Conservation (phyloP, 1,284 basidiomycete species). For the Irpex lacteus region DNA sequence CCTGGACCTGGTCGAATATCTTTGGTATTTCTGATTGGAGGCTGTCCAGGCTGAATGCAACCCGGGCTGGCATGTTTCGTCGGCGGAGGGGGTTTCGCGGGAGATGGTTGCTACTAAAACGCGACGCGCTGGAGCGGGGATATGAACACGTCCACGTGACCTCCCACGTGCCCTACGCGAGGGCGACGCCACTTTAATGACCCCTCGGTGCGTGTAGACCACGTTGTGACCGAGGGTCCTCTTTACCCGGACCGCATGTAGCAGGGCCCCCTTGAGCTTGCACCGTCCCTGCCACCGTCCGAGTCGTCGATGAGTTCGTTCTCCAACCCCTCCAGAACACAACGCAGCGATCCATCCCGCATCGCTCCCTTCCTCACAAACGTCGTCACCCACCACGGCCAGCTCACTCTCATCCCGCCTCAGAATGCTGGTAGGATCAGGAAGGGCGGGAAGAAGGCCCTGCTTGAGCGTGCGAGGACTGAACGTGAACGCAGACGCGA, state of each 20-base stretch:
- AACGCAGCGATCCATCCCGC: slow-evolving; percentile 33
- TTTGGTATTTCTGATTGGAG: slow-evolving; percentile 40
- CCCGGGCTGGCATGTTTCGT: slow-evolving; percentile 31
- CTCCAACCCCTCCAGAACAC: slow-evolving; percentile 11
- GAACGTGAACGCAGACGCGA: slow-evolving; percentile 18
- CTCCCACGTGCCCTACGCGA: background rate
- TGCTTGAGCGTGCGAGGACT: slow-evolving; percentile 18
- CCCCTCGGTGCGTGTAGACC: slow-evolving; percentile 2
- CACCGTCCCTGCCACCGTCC: slow-evolving; percentile 10
- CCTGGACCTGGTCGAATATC: slow-evolving; percentile 83
- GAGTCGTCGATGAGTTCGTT: slow-evolving; percentile 14
- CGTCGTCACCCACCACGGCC: slow-evolving; percentile 52
- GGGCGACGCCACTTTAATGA: background rate
- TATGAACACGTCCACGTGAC: slow-evolving; percentile 9
- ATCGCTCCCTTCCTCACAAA: slow-evolving; percentile 59
- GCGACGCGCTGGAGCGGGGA: background rate
- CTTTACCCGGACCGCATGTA: slow-evolving; percentile 11
- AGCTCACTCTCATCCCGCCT: slow-evolving; percentile 45
- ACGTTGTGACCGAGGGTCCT: background rate
- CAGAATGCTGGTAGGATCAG: slow-evolving; percentile 54
- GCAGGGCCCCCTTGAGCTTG: background rate
- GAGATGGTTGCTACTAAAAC: background rate
- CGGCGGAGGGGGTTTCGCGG: background rate
- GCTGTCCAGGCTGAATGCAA: slow-evolving; percentile 27
- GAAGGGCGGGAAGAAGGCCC: slow-evolving; percentile 35